phyloP scores from a whole-genome alignment of 495 filamentous ascomycete species.

The Glonium stellatum region DNA sequence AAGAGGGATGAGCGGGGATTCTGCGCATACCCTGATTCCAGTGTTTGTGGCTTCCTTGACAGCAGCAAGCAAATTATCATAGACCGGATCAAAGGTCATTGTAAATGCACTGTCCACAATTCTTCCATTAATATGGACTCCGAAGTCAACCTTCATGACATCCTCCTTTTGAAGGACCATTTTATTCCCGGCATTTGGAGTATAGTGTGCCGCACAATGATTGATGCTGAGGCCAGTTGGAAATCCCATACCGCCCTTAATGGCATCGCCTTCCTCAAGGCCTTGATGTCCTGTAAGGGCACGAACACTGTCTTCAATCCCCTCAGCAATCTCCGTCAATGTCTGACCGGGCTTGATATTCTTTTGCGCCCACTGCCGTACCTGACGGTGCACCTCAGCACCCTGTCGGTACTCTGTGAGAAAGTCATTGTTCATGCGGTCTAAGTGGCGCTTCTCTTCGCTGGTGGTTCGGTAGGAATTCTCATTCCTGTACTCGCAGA shows the following conservation, averaged over 20 bases:
- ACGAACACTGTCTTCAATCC: constrained; percentile 78
- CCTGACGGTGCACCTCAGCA: constrained; percentile 82
- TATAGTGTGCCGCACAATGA: constrained; percentile 84
- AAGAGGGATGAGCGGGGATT: background rate
- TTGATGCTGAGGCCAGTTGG: constrained; percentile 82
- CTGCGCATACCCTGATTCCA: constrained; percentile 51
- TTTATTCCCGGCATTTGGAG: constrained; percentile 86
- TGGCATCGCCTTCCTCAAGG: constrained; percentile 68
- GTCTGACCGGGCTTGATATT: constrained; percentile 75
- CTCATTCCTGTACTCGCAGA: constrained; percentile 68
- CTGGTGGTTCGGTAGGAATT: constrained; percentile 75
- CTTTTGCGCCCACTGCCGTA: constrained; percentile 74
- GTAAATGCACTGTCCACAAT: constrained; percentile 95
- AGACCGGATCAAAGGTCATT: constrained; percentile 75
- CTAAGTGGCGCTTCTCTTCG: constrained; percentile 81
- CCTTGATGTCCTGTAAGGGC: constrained; percentile 72
- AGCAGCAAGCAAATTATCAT: constrained; percentile 74
- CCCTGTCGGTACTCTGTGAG: constrained; percentile 79
- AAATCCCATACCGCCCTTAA: constrained; percentile 81
- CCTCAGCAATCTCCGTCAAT: constrained; percentile 74
- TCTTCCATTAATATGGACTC: constrained; percentile 81
- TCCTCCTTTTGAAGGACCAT: constrained; percentile 71
- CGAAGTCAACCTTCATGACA: constrained; percentile 91
- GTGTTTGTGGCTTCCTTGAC: constrained; percentile 84
- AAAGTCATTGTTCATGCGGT: constrained; percentile 60